Conservation (phyloP, 371 early-diverging fungal genomes). For the Funneliformis caledonium region DNA sequence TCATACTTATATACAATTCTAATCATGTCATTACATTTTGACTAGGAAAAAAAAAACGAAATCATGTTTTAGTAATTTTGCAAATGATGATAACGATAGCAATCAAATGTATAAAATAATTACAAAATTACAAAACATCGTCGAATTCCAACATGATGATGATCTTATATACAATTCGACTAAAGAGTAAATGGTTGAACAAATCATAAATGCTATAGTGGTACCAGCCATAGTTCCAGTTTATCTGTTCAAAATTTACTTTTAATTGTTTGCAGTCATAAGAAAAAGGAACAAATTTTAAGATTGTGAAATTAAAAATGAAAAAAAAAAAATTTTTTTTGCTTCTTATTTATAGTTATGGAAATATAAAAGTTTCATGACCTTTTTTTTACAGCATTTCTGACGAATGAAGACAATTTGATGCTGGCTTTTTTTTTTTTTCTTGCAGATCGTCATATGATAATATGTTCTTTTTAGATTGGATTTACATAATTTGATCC, state of each 20-base stretch:
- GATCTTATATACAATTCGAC: neutral
- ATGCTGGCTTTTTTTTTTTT: neutral
- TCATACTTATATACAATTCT: neutral
- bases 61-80: neutral
- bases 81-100: neutral
- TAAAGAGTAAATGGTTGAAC: neutral
- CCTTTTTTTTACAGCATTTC: neutral
- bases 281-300: neutral
- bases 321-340: neutral
- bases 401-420: neutral
- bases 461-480: neutral
- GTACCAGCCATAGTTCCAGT: neutral
- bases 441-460: neutral
- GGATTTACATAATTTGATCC: neutral
- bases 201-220: slow-evolving; percentile 1
- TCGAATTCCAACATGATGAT: neutral
- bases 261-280: neutral
- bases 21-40: neutral
- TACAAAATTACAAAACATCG: neutral
- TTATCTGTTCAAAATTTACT: neutral
- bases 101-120: neutral
- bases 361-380: neutral
- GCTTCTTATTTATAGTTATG: neutral
- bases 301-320: too few relatives aligned
- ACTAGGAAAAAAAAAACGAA: neutral